Percentiles rank a stretch among this genome's conserved stretches.
These are phyloP conservation scores for Chytridiales sp. DNA, from an alignment of 371 early-diverging fungal species.

Conservation along the genomic window DNA sequence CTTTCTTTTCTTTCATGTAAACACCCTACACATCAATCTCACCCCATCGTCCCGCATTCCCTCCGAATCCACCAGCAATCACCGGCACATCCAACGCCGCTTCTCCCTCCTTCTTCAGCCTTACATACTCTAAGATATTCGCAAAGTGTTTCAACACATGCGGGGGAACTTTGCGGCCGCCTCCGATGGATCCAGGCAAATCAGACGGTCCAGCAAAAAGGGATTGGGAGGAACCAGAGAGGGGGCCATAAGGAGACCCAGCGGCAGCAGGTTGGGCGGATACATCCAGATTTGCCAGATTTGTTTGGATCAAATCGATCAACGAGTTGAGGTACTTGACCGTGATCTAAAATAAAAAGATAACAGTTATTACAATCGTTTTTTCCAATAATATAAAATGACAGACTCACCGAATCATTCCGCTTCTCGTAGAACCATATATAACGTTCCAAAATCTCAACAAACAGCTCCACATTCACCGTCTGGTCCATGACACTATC, in stretches of 20 bases:
- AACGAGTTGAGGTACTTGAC: slow-evolving; percentile 84
- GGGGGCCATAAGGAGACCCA: no score
- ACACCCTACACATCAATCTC: slow-evolving; percentile 8
- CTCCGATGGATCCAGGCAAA: no score
- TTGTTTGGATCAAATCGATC: slow-evolving; percentile 76
- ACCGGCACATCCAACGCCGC: not conserved
- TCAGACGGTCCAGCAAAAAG: no score
- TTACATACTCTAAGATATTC: slow-evolving; percentile 32
- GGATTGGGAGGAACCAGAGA: no score
- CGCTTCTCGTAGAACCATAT: slow-evolving; percentile 84
- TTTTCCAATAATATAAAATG: not conserved
- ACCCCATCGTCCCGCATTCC: slow-evolving; percentile 8
- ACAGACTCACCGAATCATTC: slow-evolving; percentile 66
- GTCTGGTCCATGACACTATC: slow-evolving; percentile 84
- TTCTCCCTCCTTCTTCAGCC: slow-evolving; percentile 29
- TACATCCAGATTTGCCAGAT: slow-evolving; percentile 33
- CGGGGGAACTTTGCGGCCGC: slow-evolving; percentile 16
- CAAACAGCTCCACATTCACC: slow-evolving; percentile 80
- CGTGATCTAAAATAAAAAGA: slow-evolving; percentile 55
- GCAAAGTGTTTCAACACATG: slow-evolving; percentile 27
- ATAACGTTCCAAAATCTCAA: slow-evolving; percentile 86
- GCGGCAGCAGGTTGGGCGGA: slow-evolving; percentile 6
- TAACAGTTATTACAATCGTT: not conserved
- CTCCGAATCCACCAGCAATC: slow-evolving; percentile 12
- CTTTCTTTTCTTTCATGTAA: no score